Conservation (phyloP, 192 early-diverging fungal genomes). For the Geranomyces variabilis region DNA sequence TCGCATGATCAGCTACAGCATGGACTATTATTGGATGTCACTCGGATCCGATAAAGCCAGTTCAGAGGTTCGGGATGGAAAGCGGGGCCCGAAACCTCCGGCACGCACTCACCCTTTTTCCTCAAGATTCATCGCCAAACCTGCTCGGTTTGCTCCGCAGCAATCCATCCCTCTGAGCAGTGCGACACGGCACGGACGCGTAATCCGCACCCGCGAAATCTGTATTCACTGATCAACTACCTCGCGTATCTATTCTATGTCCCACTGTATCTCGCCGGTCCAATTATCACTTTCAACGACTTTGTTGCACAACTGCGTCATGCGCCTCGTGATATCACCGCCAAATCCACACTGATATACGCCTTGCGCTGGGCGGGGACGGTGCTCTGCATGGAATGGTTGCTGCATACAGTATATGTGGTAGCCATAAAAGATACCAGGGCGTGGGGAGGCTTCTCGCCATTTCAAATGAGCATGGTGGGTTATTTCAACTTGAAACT, state of each 20-base stretch:
- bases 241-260: conserved; percentile 83
- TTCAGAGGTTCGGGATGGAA: conserved; percentile 4
- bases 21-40: conserved; percentile 88
- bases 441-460: conserved; percentile 81
- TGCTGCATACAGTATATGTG: conserved; percentile 84
- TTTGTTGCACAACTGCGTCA: conserved; percentile 76
- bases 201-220: conserved; percentile 25
- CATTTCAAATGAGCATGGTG: conserved; percentile 82
- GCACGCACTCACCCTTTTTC: neutral
- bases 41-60: conserved; percentile 1
- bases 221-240: conserved; percentile 83
- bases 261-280: conserved; percentile 92
- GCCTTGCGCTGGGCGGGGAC: conserved; percentile 67
- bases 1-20: conserved; percentile 86
- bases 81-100: neutral
- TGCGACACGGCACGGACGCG: conserved; percentile 1
- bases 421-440: conserved; percentile 87
- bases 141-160: conserved; percentile 36
- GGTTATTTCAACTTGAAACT: conserved; percentile 87
- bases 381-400: conserved; percentile 82
- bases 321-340: conserved; percentile 15
- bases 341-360: conserved; percentile 48
- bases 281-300: conserved; percentile 94
- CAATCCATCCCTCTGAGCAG: neutral
- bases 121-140: conserved; percentile 33